Evolutionary conservation across 805 yeast species (phyloP), one percentile per base, ranked within the genome.

Genomic region (Suhomyces kilbournensis): DNA sequence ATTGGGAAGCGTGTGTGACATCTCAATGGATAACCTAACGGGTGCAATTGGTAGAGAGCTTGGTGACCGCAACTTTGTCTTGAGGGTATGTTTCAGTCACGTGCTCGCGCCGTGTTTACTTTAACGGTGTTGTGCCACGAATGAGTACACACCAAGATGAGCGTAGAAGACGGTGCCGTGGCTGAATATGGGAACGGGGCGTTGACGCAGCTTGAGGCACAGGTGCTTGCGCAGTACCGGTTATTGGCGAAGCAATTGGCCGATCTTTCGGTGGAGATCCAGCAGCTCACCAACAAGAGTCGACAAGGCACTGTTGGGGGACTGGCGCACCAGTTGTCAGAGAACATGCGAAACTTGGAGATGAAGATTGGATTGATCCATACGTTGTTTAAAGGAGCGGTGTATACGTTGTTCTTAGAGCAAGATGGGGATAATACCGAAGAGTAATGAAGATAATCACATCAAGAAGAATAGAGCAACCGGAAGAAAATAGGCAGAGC

Each of bases 301-400:
- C 57, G 56, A 45, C 42, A 48, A n/a, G 46, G 39, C 23, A 44
- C 44, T 28, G 50, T 45, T 34, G 51, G 50, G 19, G 55, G 66
- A 44, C 46, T 66, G 10, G 71, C 74, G 4, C 68, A 67, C 49
- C 63, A 64, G 20, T 58, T 76, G 42, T 56, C 71, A 25, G 82
- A 79, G 34, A 80, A 81, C 55, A 65, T 86, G 57, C 73, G 90
- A 26, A 79, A 74, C 22, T 74, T 86, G 48, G 92, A 86, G 59
- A 74, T 81, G 55, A 85, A 85, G 56, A 73, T 83, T 10, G 85
- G 86, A 1, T 66, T 85, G 49, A 86, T 86, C 3, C 83, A 83
- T 48, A 85, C 90, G 0, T 65, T 84, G 43, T 78, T 86, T 66
- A 83, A 85, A 57, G 85, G 88, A 4, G 86, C 90, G 3, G 89